Conservation (phyloP, 2,329 filamentous ascomycete species). For the Botryotinia globosa region DNA sequence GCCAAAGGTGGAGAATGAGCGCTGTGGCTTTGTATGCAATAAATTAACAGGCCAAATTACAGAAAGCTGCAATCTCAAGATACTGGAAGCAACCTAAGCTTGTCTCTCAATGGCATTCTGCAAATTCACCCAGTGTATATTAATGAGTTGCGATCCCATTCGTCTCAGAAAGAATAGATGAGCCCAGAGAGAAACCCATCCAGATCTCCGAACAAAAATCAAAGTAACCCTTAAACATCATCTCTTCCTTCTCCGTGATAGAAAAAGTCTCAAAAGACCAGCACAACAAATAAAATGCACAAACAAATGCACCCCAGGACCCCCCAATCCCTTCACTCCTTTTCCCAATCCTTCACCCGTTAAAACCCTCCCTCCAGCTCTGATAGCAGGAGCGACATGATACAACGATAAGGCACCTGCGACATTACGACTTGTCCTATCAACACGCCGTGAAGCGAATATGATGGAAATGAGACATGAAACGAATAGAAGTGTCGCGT, state of each 20-base stretch:
- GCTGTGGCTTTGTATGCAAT: not conserved
- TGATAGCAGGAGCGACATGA: conserved; percentile 38
- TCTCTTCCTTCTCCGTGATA: conserved; percentile 5
- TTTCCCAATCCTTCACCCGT: conserved; percentile 6
- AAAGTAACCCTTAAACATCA: not conserved
- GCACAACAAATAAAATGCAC: conserved; percentile 28
- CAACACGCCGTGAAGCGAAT: conserved; percentile 35
- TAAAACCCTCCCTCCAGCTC: conserved; percentile 32
- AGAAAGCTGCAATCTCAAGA: not conserved
- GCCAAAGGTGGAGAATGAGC: not conserved
- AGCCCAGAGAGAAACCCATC: not conserved
- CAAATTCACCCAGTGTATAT: not conserved
- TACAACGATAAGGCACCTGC: conserved; percentile 40
- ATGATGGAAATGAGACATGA: conserved; percentile 39
- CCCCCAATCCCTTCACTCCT: conserved; percentile 22
- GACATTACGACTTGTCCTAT: conserved; percentile 35
- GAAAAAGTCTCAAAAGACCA: conserved; percentile 13
- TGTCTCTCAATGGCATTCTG: not conserved
- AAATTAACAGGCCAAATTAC: not conserved
- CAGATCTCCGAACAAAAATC: too few species aligned
- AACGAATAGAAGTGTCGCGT: conserved; percentile 40
- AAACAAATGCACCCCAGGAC: conserved; percentile 31
- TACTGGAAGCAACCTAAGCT: not conserved
- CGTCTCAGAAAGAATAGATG: not conserved
- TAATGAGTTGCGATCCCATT: not conserved